A percentile compares a stretch with the other conserved stretches of the same genome.
phyloP scores from a whole-genome alignment of 139 green algal species.

The Chlorella sp. region DNA sequence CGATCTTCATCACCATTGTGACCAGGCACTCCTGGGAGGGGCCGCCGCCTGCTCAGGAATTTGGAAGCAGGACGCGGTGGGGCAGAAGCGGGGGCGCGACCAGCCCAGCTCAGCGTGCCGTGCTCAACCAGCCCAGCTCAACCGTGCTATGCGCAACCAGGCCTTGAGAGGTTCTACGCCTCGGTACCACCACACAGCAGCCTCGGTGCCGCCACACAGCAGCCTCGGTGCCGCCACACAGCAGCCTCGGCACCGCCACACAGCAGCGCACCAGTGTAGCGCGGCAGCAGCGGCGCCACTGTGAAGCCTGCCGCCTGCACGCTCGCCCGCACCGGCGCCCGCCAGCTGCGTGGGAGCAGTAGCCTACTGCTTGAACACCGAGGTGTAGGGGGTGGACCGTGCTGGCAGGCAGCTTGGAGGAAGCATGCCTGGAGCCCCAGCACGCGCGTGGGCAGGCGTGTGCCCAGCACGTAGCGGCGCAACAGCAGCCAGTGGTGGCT shows the following conservation, averaged over 20 bases:
- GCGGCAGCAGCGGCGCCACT: conserved; percentile 53
- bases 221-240: neutral
- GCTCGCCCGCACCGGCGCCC: conserved; percentile 41
- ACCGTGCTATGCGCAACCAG: too few species aligned
- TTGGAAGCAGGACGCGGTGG: neutral
- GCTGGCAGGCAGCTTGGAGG: too few species aligned
- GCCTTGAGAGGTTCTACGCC: too few species aligned
- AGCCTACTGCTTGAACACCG: too few species aligned
- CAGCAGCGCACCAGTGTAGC: conserved; percentile 32
- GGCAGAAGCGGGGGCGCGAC: neutral
- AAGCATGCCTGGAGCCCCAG: too few species aligned
- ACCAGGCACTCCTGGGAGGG: conserved; percentile 56
- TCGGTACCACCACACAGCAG: too few species aligned
- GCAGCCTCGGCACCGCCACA: neutral
- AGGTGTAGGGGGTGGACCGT: too few species aligned
- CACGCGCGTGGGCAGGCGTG: too few species aligned
- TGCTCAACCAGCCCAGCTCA: too few species aligned
- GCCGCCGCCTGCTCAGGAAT: neutral
- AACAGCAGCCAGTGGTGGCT: neutral
- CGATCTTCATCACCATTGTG: conserved; percentile 61
- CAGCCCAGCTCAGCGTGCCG: too few species aligned
- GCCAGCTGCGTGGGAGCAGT: conserved; percentile 25
- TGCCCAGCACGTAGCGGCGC: neutral
- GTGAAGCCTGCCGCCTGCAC: conserved; percentile 60
- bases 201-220: too few species aligned